phyloP scores from a whole-genome alignment of 352 stramenopile species.

The Globisporangium cederbergense region DNA sequence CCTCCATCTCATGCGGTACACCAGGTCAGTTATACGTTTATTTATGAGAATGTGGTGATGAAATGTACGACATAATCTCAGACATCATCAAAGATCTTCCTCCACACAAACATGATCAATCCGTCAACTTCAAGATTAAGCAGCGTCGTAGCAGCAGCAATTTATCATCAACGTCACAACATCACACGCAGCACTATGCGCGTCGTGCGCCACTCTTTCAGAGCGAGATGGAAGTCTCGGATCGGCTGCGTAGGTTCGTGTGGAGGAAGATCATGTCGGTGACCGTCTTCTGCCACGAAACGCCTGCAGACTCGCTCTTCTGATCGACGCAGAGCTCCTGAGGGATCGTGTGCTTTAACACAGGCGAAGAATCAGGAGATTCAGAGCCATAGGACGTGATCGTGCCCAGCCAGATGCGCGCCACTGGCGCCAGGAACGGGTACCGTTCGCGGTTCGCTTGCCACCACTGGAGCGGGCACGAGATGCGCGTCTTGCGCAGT shows the following conservation, averaged over 20 bases:
- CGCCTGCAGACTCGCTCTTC: background rate
- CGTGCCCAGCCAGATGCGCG: slow-evolving; percentile 36
- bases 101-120: too few species aligned
- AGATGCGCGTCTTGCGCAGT: slow-evolving; percentile 35
- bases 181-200: background rate
- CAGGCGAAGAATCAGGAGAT: background rate
- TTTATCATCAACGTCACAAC: background rate
- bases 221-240: slow-evolving; percentile 14
- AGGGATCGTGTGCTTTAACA: slow-evolving; percentile 3
- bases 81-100: too few species aligned
- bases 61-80: too few species aligned
- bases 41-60: too few species aligned
- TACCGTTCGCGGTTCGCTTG: slow-evolving; percentile 35
- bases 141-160: background rate
- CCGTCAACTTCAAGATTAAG: background rate
- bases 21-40: too few species aligned
- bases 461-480: slow-evolving; percentile 48
- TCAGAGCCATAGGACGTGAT: slow-evolving; percentile 12
- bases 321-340: slow-evolving; percentile 14
- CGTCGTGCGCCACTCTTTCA: background rate
- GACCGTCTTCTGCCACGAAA: slow-evolving; percentile 5
- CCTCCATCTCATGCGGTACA: too few species aligned
- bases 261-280: slow-evolving; percentile 25
- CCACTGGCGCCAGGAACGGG: slow-evolving; percentile 35
- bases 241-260: slow-evolving; percentile 8